These are phyloP conservation scores for Smallanthus sonchifolius DNA, from an alignment of 129 eudicot species.

Conservation along the genomic window DNA sequence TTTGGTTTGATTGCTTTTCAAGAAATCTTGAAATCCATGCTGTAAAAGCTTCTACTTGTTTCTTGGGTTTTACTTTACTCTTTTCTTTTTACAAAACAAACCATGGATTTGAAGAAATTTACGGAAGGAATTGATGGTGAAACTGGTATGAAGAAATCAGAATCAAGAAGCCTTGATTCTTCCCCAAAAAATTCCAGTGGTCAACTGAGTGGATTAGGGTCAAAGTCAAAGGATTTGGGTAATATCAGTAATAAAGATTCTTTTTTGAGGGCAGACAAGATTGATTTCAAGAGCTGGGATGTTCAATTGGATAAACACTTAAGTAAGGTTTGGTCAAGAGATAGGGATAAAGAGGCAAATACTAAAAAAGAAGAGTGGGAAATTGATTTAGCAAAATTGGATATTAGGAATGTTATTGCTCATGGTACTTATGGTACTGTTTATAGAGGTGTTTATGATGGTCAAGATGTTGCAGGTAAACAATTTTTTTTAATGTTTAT, in stretches of 20 bases:
- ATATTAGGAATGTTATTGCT: conserved; percentile 69
- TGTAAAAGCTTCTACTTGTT: neutral
- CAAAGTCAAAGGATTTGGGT: conserved; percentile 45
- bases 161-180: conserved; percentile 38
- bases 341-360: conserved; percentile 28
- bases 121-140: conserved; percentile 20
- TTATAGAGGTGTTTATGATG: conserved; percentile 77
- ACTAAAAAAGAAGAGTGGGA: conserved; percentile 78
- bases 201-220: conserved; percentile 34
- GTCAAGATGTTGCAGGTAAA: conserved; percentile 94
- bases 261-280: conserved; percentile 77
- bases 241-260: conserved; percentile 37
- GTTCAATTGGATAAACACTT: conserved; percentile 73
- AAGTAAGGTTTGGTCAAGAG: conserved; percentile 71
- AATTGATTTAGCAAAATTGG: conserved; percentile 75
- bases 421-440: conserved; percentile 93
- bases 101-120: conserved; percentile 34
- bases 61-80: neutral
- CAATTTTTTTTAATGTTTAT: neutral
- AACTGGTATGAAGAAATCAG: conserved; percentile 16
- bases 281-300: conserved; percentile 88
- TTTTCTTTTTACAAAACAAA: neutral
- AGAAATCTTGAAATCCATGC: conserved; percentile 21
- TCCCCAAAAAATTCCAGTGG: conserved; percentile 31
- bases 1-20: conserved; percentile 9